Conservation (phyloP, 805 yeast genomes). For the Suhomyces pyralidae region DNA sequence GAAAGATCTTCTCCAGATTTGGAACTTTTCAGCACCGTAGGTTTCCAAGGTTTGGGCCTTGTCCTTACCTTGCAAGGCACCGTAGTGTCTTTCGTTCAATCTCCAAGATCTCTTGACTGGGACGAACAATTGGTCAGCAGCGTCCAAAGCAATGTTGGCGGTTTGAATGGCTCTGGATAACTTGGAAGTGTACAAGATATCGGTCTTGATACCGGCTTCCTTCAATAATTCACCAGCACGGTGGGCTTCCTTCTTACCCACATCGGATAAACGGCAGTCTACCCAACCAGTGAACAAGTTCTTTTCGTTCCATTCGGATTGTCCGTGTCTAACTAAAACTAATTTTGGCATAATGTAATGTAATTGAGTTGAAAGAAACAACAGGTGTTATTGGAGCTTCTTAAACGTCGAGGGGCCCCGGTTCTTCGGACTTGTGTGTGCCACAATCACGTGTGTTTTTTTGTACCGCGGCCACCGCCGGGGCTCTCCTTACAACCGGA, state of each 20-base stretch:
- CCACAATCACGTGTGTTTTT: not conserved
- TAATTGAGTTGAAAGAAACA: not conserved
- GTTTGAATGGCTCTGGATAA: constrained; percentile 95
- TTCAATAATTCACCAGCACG: constrained; percentile 91
- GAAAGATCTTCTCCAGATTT: constrained; percentile 95
- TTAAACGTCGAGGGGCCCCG: constrained; percentile 1
- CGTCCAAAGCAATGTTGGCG: constrained; percentile 87
- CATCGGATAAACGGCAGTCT: constrained; percentile 79
- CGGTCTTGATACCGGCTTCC: constrained; percentile 83
- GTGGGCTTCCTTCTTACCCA: constrained; percentile 86
- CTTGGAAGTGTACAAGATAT: constrained; percentile 84
- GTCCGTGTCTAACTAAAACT: constrained; percentile 97
- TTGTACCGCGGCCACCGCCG: not conserved
- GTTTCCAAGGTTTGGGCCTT: constrained; percentile 87
- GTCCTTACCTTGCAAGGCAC: constrained; percentile 98
- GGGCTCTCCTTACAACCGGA: not conserved
- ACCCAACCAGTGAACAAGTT: constrained; percentile 99
- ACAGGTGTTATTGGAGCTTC: not conserved
- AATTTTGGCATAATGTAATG: constrained; percentile 42
- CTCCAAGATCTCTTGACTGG: constrained; percentile 97
- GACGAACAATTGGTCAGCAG: constrained; percentile 85
- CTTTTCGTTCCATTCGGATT: constrained; percentile 98
- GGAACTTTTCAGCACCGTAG: constrained; percentile 91
- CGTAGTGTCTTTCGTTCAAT: constrained; percentile 98
- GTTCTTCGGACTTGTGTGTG: constrained; percentile 12